These are phyloP conservation scores for Rhizopus stolonifer DNA, from an alignment of 371 early-diverging fungal species.

Conservation along the genomic window DNA sequence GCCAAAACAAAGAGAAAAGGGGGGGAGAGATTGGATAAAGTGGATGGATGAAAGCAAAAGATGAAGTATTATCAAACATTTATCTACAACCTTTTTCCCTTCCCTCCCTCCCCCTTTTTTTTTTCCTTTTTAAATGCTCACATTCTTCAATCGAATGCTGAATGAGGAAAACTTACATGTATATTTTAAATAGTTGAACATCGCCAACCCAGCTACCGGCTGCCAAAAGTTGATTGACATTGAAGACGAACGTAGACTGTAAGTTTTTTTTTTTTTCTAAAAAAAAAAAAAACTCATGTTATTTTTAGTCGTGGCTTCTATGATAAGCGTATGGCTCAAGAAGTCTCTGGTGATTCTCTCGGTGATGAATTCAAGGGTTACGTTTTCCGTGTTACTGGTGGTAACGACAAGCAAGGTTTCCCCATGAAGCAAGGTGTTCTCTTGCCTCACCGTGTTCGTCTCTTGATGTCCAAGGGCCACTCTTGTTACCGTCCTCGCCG, in stretches of 20 bases:
- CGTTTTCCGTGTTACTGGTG: constrained; percentile 98
- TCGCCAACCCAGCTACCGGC: constrained; percentile 97
- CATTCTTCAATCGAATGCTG: neutral
- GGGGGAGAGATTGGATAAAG: neutral
- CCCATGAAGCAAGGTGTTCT: constrained; percentile 98
- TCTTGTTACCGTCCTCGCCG: constrained; percentile 98
- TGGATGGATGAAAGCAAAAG: neutral
- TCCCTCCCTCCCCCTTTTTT: neutral
- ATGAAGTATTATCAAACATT: neutral
- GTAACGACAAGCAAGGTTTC: constrained; percentile 99
- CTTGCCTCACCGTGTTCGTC: constrained; percentile 90
- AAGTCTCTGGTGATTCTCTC: constrained; percentile 95
- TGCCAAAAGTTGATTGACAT: constrained; percentile 96
- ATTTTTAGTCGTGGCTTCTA: neutral
- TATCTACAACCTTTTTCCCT: neutral
- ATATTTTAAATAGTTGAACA: constrained; percentile 78
- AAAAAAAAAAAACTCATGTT: neutral
- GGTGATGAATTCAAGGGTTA: constrained; percentile 99
- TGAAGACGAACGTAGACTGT: constrained; percentile 92
- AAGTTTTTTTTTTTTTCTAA: constrained; percentile 52
- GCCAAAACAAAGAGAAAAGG: neutral
- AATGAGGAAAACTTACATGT: neutral
- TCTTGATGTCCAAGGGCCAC: constrained; percentile 95
- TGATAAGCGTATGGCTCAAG: constrained; percentile 93
- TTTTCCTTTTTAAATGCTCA: neutral